Evolutionary conservation across 1,284 basidiomycete genomes (phyloP).

Genomic region (Lentinula novae-zelandiae): DNA sequence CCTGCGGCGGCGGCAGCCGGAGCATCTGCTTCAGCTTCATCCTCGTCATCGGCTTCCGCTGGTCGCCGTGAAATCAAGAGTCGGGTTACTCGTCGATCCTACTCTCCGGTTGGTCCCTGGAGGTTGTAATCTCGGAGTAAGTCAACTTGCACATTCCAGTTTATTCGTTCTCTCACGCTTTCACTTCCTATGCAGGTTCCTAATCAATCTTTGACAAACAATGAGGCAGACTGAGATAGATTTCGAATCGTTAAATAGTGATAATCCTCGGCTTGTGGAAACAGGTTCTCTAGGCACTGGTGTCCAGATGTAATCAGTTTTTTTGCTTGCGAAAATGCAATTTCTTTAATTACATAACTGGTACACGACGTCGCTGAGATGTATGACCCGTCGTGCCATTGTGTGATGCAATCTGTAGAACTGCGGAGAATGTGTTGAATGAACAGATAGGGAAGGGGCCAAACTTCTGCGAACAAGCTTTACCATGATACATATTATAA

Average conservation of each 20-base stretch:
- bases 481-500: no score
- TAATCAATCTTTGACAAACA: background rate
- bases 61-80: background rate
- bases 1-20: no score
- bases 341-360: background rate
- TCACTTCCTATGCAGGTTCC: background rate
- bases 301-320: background rate
- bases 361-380: no score
- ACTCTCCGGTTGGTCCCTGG: background rate
- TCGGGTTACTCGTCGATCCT: background rate
- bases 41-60: background rate
- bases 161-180: no score
- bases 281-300: conserved; percentile 3
- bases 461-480: no score
- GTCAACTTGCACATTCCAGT: background rate
- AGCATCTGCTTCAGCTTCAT: background rate
- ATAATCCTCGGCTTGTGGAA: background rate
- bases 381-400: no score
- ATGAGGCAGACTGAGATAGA: background rate
- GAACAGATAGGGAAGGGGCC: no score
- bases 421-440: no score
- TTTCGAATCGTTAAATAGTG: background rate
- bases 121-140: background rate
- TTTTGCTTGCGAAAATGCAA: background rate
- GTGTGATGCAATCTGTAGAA: no score